Base-by-base conservation (phyloP, 1,284 basidiomycete genomes). In the Austropuccinia psidii region DNA sequence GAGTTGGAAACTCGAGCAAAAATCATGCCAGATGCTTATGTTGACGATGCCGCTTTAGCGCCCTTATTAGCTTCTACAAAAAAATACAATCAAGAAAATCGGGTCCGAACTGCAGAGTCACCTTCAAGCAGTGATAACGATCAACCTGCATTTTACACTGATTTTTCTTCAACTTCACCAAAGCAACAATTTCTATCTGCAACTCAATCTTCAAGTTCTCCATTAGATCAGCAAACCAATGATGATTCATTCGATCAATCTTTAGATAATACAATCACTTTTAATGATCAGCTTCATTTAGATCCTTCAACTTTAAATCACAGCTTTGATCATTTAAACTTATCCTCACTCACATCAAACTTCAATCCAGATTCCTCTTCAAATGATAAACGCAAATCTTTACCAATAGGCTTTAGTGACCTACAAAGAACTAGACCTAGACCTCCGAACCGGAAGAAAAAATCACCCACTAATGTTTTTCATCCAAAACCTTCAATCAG, bases 381-480 rank as follows among this genome's bases (percentile, higher is more conserved):
- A 35, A 29, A 17, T 37, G 68, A 72, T 31, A 43, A 31, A 31
- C 37, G 27, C 29, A 55, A 45, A 27, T 58, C 54, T 5, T 33
- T 45, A 19, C 55, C 68, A 33, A 33, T 58, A 27, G 41, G 41
- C 27, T 49, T 37, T 52, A 35, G 21, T 52, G 21, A 39, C 13
- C 17, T 33, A 15, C 29, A n/a, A n/a, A 17, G 52, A 4, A 15
- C 2, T 19, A 57, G 57, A 50, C 68, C 68, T 49, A 50, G 31
- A 27, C 68, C 68, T 60, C 68, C 68, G 8, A 47, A 47, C 37
- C 41, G 68, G 5, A 72, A 57, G 21, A 57, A 35, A 33, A 61
- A 52, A 29, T 27, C 35, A n/a, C 45, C 55, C 21, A 60, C 43
- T 45, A 24, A 15, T 17, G 57, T 47, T 39, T 8, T 19, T 21